Percentiles rank a stretch among this genome's conserved stretches.
phyloP scores from a whole-genome alignment of 225 moss, liverwort and hornwort genomes.

The Polytrichum formosum region DNA sequence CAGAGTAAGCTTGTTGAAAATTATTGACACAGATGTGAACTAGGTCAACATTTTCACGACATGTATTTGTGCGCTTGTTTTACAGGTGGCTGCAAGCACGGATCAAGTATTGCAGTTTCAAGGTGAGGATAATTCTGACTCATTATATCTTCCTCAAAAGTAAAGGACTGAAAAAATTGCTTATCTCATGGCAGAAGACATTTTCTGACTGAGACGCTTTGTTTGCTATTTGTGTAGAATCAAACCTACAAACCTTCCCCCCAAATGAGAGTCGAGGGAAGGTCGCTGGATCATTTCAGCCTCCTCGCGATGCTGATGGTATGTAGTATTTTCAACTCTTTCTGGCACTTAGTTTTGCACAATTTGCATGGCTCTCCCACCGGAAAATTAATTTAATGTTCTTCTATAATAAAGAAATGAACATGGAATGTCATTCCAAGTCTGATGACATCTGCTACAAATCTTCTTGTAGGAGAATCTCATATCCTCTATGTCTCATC shows the following conservation, averaged over 20 bases:
- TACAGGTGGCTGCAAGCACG: slow-evolving; percentile 71
- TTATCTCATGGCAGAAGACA: no score
- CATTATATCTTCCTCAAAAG: not conserved
- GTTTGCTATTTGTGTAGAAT: slow-evolving; percentile 54
- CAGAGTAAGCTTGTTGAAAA: no score
- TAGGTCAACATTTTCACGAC: not conserved
- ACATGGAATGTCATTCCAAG: no score
- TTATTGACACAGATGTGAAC: no score
- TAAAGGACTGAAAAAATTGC: not conserved
- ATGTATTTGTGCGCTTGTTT: slow-evolving; percentile 2
- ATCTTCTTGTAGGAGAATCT: no score
- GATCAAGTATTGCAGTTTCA: slow-evolving; percentile 78
- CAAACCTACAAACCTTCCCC: slow-evolving; percentile 96
- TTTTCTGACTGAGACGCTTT: slow-evolving; percentile 6
- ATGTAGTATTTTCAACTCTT: slow-evolving; percentile 15
- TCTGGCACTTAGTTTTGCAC: not conserved
- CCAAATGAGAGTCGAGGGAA: slow-evolving; percentile 80
- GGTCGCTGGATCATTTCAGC: slow-evolving; percentile 75
- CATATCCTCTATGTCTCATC: no score
- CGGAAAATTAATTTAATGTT: no score
- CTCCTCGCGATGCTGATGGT: slow-evolving; percentile 96
- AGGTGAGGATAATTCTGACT: slow-evolving; percentile 31
- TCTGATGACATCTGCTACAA: no score
- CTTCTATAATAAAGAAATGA: no score
- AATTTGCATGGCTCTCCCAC: no score